A percentile compares a stretch with the other conserved stretches of the same genome.
Evolutionary conservation across 805 yeast species (phyloP).

Genomic region (Candida multigemmis): DNA sequence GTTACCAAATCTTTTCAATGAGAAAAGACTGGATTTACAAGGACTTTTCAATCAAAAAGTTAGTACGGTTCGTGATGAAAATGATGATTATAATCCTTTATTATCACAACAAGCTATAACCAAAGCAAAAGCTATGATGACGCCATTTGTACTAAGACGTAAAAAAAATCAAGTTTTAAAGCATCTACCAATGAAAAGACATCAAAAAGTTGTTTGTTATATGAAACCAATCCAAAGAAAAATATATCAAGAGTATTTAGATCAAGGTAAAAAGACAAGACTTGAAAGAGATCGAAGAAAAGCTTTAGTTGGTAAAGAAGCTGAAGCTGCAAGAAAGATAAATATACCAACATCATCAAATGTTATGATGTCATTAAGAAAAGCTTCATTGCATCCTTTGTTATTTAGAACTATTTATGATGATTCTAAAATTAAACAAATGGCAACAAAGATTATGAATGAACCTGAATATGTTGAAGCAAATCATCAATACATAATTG

Average conservation of each 20-base stretch:
- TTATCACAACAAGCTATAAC: slow-evolving; percentile 85
- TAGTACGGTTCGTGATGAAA: slow-evolving; percentile 47
- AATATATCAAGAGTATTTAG: slow-evolving; percentile 57
- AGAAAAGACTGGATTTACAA: slow-evolving; percentile 73
- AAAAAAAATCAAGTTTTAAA: slow-evolving; percentile 86
- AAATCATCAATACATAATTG: slow-evolving; percentile 65
- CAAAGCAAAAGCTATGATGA: slow-evolving; percentile 96
- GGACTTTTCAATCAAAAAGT: slow-evolving; percentile 84
- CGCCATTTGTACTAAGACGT: slow-evolving; percentile 91
- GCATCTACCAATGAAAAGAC: slow-evolving; percentile 75
- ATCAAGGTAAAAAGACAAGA: slow-evolving; percentile 28
- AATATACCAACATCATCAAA: slow-evolving; percentile 48
- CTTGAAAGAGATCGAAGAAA: slow-evolving; percentile 37
- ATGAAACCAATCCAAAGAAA: slow-evolving; percentile 44
- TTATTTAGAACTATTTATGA: slow-evolving; percentile 61
- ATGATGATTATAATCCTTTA: slow-evolving; percentile 58
- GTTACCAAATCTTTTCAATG: slow-evolving; percentile 72
- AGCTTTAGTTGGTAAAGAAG: slow-evolving; percentile 22
- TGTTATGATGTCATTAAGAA: slow-evolving; percentile 79
- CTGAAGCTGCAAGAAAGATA: slow-evolving; percentile 17
- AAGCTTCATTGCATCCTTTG: slow-evolving; percentile 89
- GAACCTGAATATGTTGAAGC: slow-evolving; percentile 80
- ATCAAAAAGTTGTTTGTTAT: slow-evolving; percentile 56
- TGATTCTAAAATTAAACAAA: slow-evolving; percentile 45
- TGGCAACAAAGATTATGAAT: slow-evolving; percentile 73